Evolutionary conservation across 2,329 filamentous ascomycete genomes (phyloP).

Genomic region (Penicillium sp.): DNA sequence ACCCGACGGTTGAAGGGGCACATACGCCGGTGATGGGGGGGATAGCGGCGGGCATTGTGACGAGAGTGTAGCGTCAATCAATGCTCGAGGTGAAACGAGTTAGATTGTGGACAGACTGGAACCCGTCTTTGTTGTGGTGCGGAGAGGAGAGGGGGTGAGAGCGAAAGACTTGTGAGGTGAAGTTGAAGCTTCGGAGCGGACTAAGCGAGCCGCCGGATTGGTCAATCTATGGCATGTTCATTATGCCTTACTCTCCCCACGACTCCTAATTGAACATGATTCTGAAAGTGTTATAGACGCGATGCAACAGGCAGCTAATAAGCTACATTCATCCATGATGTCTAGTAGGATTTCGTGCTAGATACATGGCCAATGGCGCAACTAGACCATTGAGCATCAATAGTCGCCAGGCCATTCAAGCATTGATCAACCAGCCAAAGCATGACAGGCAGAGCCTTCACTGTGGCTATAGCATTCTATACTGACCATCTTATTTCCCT

Average conservation of each 20-base stretch:
- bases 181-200: conserved; percentile 40
- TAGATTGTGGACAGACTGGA: conserved; percentile 20
- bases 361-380: too few relatives aligned
- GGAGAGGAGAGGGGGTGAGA: conserved; percentile 24
- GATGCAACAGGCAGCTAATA: neutral
- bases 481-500: too few relatives aligned
- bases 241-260: neutral
- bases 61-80: conserved; percentile 17
- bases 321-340: too few relatives aligned
- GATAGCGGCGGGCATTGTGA: conserved; percentile 45
- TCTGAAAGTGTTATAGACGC: neutral
- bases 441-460: too few relatives aligned
- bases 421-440: too few relatives aligned
- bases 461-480: too few relatives aligned
- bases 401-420: too few relatives aligned
- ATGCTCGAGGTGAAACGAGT: conserved; percentile 7
- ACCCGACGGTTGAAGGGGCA: conserved; percentile 25
- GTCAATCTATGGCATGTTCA: conserved; percentile 15
- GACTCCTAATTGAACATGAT: neutral
- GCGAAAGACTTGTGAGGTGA: conserved; percentile 29
- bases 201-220: conserved; percentile 43
- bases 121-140: conserved; percentile 27
- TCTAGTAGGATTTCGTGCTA: too few relatives aligned
- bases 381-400: too few relatives aligned
- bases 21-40: conserved; percentile 52